These are phyloP conservation scores for Shiraia bambusicola DNA, from an alignment of 2,329 filamentous ascomycete genomes.

Conservation along the genomic window DNA sequence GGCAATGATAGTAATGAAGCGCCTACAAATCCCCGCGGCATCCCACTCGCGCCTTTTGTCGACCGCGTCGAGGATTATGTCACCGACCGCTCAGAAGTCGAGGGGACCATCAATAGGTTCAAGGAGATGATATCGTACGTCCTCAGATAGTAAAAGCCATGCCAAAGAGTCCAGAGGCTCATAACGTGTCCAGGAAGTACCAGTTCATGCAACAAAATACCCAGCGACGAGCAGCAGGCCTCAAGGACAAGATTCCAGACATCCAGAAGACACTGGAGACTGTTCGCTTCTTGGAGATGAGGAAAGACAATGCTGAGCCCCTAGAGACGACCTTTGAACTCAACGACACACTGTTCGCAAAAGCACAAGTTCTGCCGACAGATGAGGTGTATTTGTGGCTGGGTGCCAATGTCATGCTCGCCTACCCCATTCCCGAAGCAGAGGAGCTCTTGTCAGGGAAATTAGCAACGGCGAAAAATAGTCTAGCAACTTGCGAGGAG, in stretches of 20 bases:
- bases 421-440: constrained; percentile 88
- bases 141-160: neutral
- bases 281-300: constrained; percentile 77
- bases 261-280: constrained; percentile 95
- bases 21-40: constrained; percentile 76
- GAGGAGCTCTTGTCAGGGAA: constrained; percentile 76
- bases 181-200: constrained; percentile 72
- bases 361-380: constrained; percentile 76
- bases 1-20: constrained; percentile 43
- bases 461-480: constrained; percentile 75
- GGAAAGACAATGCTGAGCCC: constrained; percentile 68
- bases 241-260: constrained; percentile 95
- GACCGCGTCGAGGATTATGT: constrained; percentile 90
- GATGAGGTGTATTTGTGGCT: constrained; percentile 97
- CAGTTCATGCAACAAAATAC: constrained; percentile 99
- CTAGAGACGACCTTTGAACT: constrained; percentile 94
- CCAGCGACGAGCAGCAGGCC: constrained; percentile 74
- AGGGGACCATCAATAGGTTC: constrained; percentile 77
- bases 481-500: constrained; percentile 86
- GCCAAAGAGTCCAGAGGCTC: constrained; percentile 6
- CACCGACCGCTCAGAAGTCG: constrained; percentile 73
- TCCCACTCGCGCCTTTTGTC: constrained; percentile 81
- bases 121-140: constrained; percentile 89
- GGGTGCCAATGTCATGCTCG: constrained; percentile 97
- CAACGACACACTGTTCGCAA: constrained; percentile 92